These are phyloP conservation scores for Wallemia hederae DNA, from an alignment of 1,284 basidiomycete genomes.

Conservation along the genomic window DNA sequence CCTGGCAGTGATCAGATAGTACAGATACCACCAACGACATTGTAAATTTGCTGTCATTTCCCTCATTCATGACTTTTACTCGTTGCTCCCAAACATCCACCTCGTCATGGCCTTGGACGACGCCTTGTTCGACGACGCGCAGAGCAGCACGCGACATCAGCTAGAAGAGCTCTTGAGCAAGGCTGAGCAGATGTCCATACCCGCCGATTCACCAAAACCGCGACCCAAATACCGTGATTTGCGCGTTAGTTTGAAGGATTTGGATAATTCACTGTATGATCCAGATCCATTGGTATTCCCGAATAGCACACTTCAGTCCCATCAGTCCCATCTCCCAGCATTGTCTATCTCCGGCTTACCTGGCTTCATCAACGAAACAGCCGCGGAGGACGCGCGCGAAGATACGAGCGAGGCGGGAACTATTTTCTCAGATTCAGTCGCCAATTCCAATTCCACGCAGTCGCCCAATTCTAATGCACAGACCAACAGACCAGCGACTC, in stretches of 20 bases:
- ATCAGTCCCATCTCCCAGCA: not conserved
- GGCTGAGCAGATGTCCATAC: not conserved
- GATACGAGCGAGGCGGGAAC: not conserved
- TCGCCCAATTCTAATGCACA: too few relatives aligned
- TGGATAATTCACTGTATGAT: not conserved
- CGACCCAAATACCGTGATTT: not conserved
- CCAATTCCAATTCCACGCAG: not conserved
- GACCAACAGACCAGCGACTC: too few relatives aligned
- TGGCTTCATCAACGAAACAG: too few relatives aligned
- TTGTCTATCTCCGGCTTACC: not conserved
- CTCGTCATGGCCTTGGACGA: not conserved
- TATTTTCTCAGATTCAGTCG: not conserved
- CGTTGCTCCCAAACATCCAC: not conserved
- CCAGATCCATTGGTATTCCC: not conserved
- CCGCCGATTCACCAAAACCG: not conserved
- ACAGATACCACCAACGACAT: slow-evolving; percentile 19
- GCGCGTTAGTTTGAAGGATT: not conserved
- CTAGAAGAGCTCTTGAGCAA: not conserved
- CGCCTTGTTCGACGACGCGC: not conserved
- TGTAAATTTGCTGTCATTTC: not conserved
- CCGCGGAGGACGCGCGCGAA: not conserved
- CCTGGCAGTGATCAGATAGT: slow-evolving; percentile 50
- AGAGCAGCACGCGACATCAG: not conserved
- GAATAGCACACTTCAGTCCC: not conserved
- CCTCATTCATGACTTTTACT: not conserved